Evolutionary conservation across 371 early-diverging fungal genomes (phyloP), one percentile per base, ranked within the genome.

Genomic region (Mortierella sp.): DNA sequence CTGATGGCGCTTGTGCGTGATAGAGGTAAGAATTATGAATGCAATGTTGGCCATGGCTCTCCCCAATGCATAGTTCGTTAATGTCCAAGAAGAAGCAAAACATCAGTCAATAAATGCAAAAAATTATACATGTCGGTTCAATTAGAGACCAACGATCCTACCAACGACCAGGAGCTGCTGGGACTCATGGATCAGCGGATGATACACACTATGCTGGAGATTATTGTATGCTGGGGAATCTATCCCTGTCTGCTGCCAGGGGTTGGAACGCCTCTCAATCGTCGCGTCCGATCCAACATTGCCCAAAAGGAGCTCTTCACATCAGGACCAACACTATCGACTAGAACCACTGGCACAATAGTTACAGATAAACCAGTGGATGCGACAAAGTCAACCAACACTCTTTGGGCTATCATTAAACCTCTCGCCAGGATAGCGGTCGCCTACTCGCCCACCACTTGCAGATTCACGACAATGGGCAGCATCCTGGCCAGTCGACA

Each of bases 201-300:
- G 75, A 86, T 93, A 34, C 92, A 93, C 74, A 93, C 94, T 8
- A 81, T 94, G 83, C 77, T 93, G 19, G 93, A 94, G 83, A 91
- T 94, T 24, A 84, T 93, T 31, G 84, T 94, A 14, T 91, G 91
- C 44, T 94, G 94, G 94, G 94, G 94, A 8, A 85, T 93, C 3
- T 92, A 92, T 79, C 95, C 95, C 11, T 91, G 90, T 57, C 86
- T 94, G 50, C 70, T 91, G 37, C 90, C 92, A 0, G 95, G 95
- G 6, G 92, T 94, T 0, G 95, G 95, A 0, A 90, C 94, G 53
- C 93, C 94, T 1, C 75, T 94, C 48, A 88, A 89, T 8, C 92
- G 92, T 69, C 89, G 95, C 43, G 89, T 93, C 5, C 67, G 87
- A 31, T 89, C 91, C 37, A 84, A 89, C 43, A 88, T 87, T 37